Base-by-base conservation (phyloP, 2,329 filamentous ascomycete genomes). In the Cladosporium oxysporum region DNA sequence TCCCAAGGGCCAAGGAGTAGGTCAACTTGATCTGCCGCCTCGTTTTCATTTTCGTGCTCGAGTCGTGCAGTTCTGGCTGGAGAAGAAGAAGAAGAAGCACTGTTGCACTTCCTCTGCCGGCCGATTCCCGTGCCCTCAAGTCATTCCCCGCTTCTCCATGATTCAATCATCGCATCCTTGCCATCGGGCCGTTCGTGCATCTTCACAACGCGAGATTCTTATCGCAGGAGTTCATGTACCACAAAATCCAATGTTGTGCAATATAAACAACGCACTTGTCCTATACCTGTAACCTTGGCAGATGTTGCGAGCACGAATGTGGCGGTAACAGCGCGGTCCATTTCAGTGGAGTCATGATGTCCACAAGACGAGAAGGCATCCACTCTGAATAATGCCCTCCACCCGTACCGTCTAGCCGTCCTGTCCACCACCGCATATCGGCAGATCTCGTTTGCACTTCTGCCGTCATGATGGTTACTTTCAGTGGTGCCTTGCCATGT, bases 261-360 rank as follows among this genome's bases (percentile, higher is more conserved):
- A 55, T n/a, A 6, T 21, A 7, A 33, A 18, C 52, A n/a, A 29
- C 16, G 29, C 14, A 28, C 2, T 5, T 6, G 18, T n/a, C 14
- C 26, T 18, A 29, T n/a, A 16, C 16, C 16, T 31, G 52, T 14
- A 18, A 29, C 29, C 31, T 31, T 33, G 52, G 3, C 28, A 33
- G 52, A 8, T 4, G n/a, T 31, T 12, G 52, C 52, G 33, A 3
- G 52, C 52, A 55, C 26, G 37, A 31, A 18, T 3, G 14, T 55
- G 29, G 26, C 52, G 52, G 12, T 55, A 29, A 31, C 52, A 29
- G 31, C 31, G 21, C 41, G n/a, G 33, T 41, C 21, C 31, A 41
- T 21, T 18, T 41, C 21, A 8, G 55, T 28, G 55, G 55, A 58
- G 55, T 58, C 55, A 58, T 58, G 33, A 58, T 58, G 55, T 41